These are phyloP conservation scores for Evernia prunastri DNA, from an alignment of 495 filamentous ascomycete genomes.

Conservation along the genomic window DNA sequence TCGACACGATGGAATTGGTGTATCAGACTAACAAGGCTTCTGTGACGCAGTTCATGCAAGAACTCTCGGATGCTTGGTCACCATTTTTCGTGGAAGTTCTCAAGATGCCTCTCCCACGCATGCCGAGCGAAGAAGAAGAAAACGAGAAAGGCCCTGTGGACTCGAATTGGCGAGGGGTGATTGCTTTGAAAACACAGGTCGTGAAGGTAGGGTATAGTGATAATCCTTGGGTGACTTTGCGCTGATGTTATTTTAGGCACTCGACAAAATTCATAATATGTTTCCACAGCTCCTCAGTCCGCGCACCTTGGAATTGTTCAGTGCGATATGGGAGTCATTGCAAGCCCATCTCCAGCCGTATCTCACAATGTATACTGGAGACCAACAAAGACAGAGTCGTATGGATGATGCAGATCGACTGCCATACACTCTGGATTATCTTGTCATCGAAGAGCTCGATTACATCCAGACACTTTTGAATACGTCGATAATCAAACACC, in stretches of 20 bases:
- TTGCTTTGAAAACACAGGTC: constrained; percentile 81
- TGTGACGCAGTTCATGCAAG: constrained; percentile 82
- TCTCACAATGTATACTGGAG: constrained; percentile 67
- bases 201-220: constrained; percentile 54
- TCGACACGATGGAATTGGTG: constrained; percentile 93
- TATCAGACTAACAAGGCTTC: constrained; percentile 80
- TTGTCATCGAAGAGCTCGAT: constrained; percentile 88
- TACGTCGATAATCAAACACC: constrained; percentile 75
- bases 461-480: constrained; percentile 82
- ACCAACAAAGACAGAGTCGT: constrained; percentile 75
- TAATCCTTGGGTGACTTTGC: not conserved
- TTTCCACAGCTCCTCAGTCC: constrained; percentile 76
- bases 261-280: constrained; percentile 80
- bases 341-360: constrained; percentile 63
- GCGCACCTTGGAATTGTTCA: constrained; percentile 73
- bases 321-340: constrained; percentile 79
- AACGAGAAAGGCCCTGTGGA: constrained; percentile 37
- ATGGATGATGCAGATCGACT: constrained; percentile 85
- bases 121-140: constrained; percentile 52
- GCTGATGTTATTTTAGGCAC: constrained; percentile 46
- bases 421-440: constrained; percentile 91
- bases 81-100: constrained; percentile 76
- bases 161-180: constrained; percentile 61
- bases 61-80: constrained; percentile 72
- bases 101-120: constrained; percentile 61